Base-by-base conservation (phyloP, 2,329 filamentous ascomycete genomes). In the Dendrostoma leiphaemia region DNA sequence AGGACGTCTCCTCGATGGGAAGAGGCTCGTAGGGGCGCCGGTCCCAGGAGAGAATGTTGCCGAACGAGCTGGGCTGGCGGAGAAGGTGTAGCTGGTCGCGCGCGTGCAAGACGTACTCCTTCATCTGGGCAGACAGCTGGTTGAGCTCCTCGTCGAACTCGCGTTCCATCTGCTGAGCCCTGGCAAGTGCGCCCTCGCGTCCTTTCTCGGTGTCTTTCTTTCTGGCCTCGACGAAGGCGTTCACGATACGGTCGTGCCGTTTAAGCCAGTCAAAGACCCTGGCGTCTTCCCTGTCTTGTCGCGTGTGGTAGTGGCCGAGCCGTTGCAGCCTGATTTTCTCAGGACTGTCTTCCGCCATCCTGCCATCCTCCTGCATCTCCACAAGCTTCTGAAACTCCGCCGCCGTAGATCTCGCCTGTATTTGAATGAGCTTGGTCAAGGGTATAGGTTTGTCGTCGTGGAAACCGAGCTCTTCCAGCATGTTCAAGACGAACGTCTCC, bases 11-110 rank as follows among this genome's bases (percentile, higher is more conserved):
- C 4, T 74, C 57, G 3, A 82, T 79, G 23, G 74, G 68, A 15
- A 96, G 74, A 0, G 90, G 88, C 63, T 96, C 90, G 63, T 83
- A 84, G 2, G 75, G 71, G 15, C 91, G 84, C 1, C 80, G 77
- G 67, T 96, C 90, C 83, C 86, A 92, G 24, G 76, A 63, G 3
- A 93, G 68, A 1, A 78, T 62, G 0, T 83, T 80, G 3, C 78
- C 74, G 0, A 74, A 60, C 66, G 78, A 72, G 1, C 77, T 74
- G 0, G 74, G 62, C 67, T 78, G 73, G 47, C 71, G 66, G 62
- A 79, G 74, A 15, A 79, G 60, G 59, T 81, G 79, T 41, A 77
- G 66, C 63, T 85, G 83, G 62, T 89, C 84, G 28, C 74, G 71
- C 23, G 53, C 15, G 43, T 48, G 31, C 17, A 19, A n/a, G 31